Conservation (phyloP, 2,329 filamentous ascomycete genomes). For the Volutella citrinella region DNA sequence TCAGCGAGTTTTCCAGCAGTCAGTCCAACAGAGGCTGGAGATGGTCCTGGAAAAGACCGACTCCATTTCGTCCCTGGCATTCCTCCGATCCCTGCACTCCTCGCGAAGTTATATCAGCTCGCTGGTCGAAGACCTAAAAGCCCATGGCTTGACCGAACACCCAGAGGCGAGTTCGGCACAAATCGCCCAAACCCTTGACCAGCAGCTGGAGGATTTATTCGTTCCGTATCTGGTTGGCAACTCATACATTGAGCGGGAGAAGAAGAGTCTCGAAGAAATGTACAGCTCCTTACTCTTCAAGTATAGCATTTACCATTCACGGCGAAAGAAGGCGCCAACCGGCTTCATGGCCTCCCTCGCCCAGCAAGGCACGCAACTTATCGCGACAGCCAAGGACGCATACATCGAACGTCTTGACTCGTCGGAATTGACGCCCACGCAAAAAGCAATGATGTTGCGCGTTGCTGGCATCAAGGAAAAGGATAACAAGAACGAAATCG, state of each 20-base stretch:
- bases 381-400: slow-evolving; percentile 84
- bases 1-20: slow-evolving; percentile 95
- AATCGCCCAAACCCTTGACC: slow-evolving; percentile 72
- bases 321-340: slow-evolving; percentile 81
- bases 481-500: slow-evolving; percentile 79
- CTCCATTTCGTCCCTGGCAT: slow-evolving; percentile 86
- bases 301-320: slow-evolving; percentile 91
- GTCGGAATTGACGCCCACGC: slow-evolving; percentile 80
- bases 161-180: slow-evolving; percentile 87
- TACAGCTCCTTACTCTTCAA: slow-evolving; percentile 94
- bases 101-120: slow-evolving; percentile 85
- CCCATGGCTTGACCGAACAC: slow-evolving; percentile 91
- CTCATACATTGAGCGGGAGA: slow-evolving; percentile 68
- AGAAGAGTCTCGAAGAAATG: slow-evolving; percentile 69
- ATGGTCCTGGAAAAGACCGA: slow-evolving; percentile 95
- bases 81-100: slow-evolving; percentile 85
- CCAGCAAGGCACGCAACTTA: slow-evolving; percentile 83
- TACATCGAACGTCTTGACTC: slow-evolving; percentile 88
- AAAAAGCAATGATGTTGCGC: slow-evolving; percentile 85
- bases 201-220: slow-evolving; percentile 75
- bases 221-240: slow-evolving; percentile 67
- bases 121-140: slow-evolving; percentile 88
- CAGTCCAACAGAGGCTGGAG: slow-evolving; percentile 91
- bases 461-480: slow-evolving; percentile 81
- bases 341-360: slow-evolving; percentile 91